phyloP scores from a whole-genome alignment of 2,329 filamentous ascomycete species.

The Nemania sp. region DNA sequence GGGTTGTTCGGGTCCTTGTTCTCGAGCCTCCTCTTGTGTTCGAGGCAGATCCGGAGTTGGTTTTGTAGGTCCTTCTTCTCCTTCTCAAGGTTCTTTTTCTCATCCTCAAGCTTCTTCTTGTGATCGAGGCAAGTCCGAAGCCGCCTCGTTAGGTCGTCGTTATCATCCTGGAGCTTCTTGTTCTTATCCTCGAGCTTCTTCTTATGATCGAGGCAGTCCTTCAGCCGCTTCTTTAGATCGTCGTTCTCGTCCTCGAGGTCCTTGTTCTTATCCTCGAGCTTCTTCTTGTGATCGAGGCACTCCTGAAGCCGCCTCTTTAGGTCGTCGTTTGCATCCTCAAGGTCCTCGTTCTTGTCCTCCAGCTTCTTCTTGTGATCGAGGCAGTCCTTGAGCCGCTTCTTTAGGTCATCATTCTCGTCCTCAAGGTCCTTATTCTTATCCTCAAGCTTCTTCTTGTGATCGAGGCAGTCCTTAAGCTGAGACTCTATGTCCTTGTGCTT shows the following conservation, averaged over 20 bases:
- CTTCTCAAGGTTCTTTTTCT: neutral
- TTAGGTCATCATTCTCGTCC: neutral
- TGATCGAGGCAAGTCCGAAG: conserved; percentile 3
- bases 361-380: neutral
- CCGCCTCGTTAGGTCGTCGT: too few species aligned
- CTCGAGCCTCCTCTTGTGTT: neutral
- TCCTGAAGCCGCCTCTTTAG: too few species aligned
- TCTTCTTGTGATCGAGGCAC: neutral
- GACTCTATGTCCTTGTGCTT: neutral
- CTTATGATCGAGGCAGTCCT: neutral
- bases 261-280: neutral
- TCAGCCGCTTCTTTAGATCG: too few species aligned
- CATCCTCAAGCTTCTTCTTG: neutral
- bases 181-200: neutral
- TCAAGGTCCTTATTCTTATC: neutral
- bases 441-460: neutral
- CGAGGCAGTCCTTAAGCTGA: neutral
- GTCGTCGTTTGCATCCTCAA: neutral
- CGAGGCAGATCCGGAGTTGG: too few species aligned
- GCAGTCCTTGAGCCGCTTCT: neutral
- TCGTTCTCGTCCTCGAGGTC: neutral
- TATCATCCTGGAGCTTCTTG: neutral
- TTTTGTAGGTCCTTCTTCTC: too few species aligned
- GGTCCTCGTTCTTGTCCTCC: neutral
- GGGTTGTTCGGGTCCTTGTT: neutral